Conservation (phyloP, 2,329 filamentous ascomycete species). For the Lecanicillium sp. region DNA sequence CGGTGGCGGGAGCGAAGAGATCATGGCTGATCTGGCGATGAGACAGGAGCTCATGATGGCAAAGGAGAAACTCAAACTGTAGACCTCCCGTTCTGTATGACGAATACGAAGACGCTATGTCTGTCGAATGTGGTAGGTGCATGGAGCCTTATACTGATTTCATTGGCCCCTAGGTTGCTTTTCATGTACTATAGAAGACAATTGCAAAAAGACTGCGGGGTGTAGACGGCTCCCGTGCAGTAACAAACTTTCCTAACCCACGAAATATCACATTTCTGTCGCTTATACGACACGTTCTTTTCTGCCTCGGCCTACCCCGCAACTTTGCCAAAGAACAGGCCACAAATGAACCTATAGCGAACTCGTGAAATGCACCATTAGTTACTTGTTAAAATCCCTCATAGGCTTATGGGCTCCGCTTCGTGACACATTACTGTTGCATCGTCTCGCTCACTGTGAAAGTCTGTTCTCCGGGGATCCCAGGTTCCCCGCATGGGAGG, state of each 20-base stretch:
- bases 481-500: not conserved
- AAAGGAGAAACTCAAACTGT: slow-evolving; percentile 18
- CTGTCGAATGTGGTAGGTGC: not conserved
- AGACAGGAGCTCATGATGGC: slow-evolving; percentile 35
- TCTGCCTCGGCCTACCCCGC: not conserved
- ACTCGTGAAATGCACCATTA: too few relatives aligned
- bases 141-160: not conserved
- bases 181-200: not conserved
- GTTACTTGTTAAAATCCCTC: too few relatives aligned
- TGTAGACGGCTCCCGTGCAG: not conserved
- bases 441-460: not conserved
- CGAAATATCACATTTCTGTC: not conserved
- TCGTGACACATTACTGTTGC: not conserved
- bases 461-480: not conserved
- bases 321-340: not conserved
- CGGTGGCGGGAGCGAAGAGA: slow-evolving; percentile 50
- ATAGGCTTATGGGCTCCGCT: too few relatives aligned
- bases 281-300: not conserved
- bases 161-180: too few relatives aligned
- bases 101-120: not conserved
- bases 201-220: not conserved
- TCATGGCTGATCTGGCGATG: slow-evolving; percentile 46
- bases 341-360: too few relatives aligned
- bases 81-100: too few relatives aligned
- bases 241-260: too few relatives aligned